Evolutionary conservation across 352 stramenopile species (phyloP).

Genomic region (Globisporangium spiculum): DNA sequence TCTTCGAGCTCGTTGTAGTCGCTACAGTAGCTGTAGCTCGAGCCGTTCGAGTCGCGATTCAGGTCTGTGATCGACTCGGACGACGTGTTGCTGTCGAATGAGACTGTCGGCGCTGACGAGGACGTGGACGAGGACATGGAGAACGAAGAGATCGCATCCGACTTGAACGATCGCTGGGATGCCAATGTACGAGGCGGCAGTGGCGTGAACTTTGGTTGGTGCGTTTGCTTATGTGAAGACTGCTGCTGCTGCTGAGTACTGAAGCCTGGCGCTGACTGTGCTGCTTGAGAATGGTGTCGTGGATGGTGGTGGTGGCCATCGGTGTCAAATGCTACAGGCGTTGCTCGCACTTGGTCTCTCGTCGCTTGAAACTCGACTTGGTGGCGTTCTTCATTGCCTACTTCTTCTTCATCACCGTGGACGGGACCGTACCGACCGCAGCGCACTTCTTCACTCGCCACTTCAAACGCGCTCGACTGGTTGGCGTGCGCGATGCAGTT

Average conservation of each 20-base stretch:
- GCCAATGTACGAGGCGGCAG: background rate
- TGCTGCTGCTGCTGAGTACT: background rate
- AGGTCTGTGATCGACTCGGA: background rate
- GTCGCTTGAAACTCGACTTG: background rate
- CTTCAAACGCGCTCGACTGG: conserved; percentile 17
- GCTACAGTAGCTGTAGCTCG: conserved; percentile 8
- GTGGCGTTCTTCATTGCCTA: background rate
- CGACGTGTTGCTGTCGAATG: conserved; percentile 9
- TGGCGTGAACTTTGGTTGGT: background rate
- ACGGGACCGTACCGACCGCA: conserved; percentile 11
- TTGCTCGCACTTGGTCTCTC: background rate
- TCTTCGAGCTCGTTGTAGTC: conserved; percentile 5
- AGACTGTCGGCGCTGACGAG: background rate
- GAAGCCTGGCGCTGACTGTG: background rate
- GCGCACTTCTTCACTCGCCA: conserved; percentile 25
- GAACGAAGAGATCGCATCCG: background rate
- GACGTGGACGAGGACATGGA: conserved; percentile 1
- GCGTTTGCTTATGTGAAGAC: conserved; percentile 6
- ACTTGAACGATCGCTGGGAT: background rate
- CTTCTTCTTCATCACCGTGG: background rate
- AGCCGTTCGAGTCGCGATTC: conserved; percentile 10
- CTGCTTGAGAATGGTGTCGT: conserved; percentile 2
- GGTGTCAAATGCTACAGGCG: background rate
- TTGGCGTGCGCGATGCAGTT: conserved; percentile 27
- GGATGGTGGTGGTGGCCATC: conserved; percentile 3